Evolutionary conservation across 768 basidiomycete genomes (phyloP).

Genomic region (Rhodotorula diobovata): DNA sequence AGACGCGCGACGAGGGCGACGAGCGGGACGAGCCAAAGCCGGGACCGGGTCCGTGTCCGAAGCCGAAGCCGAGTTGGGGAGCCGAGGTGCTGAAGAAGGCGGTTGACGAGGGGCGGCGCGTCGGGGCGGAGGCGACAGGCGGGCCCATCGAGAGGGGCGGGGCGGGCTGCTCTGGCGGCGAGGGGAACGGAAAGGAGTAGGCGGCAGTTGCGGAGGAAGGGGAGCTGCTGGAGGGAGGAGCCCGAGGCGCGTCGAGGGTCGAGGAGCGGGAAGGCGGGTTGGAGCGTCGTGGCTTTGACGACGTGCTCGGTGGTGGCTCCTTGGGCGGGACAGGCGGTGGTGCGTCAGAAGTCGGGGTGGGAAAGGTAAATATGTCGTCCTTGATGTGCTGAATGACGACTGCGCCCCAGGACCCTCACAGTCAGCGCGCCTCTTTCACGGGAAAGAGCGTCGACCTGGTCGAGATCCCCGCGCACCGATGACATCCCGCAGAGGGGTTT

Average conservation of each 20-base stretch:
- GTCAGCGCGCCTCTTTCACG: background rate
- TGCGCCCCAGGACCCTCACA: background rate
- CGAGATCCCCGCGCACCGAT: conserved; percentile 8
- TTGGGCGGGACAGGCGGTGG: background rate
- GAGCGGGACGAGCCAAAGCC: too few relatives aligned
- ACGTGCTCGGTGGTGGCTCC: background rate
- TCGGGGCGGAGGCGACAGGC: conserved; percentile 13
- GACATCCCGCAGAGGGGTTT: conserved; percentile 18
- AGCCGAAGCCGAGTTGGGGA: background rate
- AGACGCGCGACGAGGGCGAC: background rate
- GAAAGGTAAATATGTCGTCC: conserved; percentile 49
- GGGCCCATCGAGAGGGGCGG: conserved; percentile 28
- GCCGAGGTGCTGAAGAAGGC: background rate
- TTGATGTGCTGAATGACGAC: conserved; percentile 74
- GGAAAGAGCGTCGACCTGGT: background rate
- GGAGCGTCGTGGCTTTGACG: background rate
- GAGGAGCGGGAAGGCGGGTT: background rate
- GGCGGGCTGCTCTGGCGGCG: background rate
- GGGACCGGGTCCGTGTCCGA: too few relatives aligned
- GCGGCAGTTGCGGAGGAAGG: background rate
- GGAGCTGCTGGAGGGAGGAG: background rate
- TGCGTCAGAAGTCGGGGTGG: background rate
- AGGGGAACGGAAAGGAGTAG: background rate
- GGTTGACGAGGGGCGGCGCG: conserved; percentile 16
- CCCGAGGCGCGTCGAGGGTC: background rate